Evolutionary conservation across 495 filamentous ascomycete genomes (phyloP), one percentile per base, ranked within the genome.

Genomic region (Acidiella bohemica): DNA sequence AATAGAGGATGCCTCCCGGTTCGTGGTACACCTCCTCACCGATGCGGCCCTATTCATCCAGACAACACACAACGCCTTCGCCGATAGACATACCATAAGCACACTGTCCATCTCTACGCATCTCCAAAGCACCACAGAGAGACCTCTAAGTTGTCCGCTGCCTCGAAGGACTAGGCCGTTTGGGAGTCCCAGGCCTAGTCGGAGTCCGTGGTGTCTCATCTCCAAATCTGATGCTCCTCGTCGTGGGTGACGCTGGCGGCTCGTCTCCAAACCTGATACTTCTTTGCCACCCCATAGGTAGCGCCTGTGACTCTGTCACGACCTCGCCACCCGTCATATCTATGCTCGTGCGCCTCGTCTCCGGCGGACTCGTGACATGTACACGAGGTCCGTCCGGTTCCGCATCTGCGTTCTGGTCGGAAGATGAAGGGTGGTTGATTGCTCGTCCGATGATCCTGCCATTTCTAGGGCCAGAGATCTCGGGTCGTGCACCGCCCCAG

Each of bases 391-490:
- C 42, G 18, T 33, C 34, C n/a, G 18, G 25, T 31, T 33, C 28
- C 13, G 26, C 26, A 34, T 32, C 17, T 7, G 3, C 32, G 5
- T 9, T 24, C 5, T n/a, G n/a, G n/a, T n/a, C n/a, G n/a, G n/a
- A n/a, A n/a, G n/a, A n/a, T n/a, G n/a, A n/a, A n/a, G 47, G 11
- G 10, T 36, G 12, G 14, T 32, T 37, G 38, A 51, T 42, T 19
- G 43, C 26, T 31, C 36, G 48, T 4, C 48, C 48, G 25, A 51
- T 47, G 22, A 42, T 25, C 20, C 48, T 38, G 5, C 43, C 36
- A 30, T 51, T 26, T 23, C 17, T 51, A 3, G 48, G 48, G 3
- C 18, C 21, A 24, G 48, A 51, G 13, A 51, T 51, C 12, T 50
- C 30, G 1, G 47, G 47, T 25, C 46, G 36, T 20, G 28, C 37